Evolutionary conservation across 2,329 filamentous ascomycete genomes (phyloP).

Genomic region (Hypoxylon sp.): DNA sequence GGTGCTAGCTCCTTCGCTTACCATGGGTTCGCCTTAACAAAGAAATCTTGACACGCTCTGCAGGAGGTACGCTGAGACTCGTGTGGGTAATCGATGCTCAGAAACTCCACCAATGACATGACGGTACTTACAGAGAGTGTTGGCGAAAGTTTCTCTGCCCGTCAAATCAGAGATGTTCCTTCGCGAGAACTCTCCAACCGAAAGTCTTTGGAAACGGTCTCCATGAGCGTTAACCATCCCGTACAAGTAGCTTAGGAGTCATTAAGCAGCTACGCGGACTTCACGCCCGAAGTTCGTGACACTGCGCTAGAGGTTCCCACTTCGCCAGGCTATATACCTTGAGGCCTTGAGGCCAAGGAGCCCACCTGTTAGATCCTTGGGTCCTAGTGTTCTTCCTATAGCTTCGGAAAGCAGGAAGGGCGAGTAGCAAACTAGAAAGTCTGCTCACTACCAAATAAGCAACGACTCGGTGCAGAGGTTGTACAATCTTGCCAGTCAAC

Average conservation of each 20-base stretch:
- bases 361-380: not conserved
- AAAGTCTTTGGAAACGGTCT: not conserved
- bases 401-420: not conserved
- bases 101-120: not conserved
- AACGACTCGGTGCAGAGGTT: not conserved
- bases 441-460: not conserved
- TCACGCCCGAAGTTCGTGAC: not conserved
- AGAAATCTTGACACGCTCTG: slow-evolving; percentile 2
- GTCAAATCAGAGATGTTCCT: not conserved
- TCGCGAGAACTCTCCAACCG: not conserved
- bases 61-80: not conserved
- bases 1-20: slow-evolving; percentile 62
- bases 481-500: not conserved
- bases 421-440: not conserved
- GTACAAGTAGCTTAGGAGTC: not conserved
- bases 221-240: not conserved
- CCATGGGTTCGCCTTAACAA: slow-evolving; percentile 55
- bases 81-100: not conserved
- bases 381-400: not conserved
- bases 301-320: not conserved
- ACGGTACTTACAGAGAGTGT: not conserved
- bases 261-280: not conserved
- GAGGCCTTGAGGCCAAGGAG: not conserved
- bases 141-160: not conserved
- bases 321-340: not conserved